A percentile compares a stretch with the other conserved stretches of the same genome.
Evolutionary conservation across 1,284 basidiomycete genomes (phyloP).

Genomic region (Calocybe gambosa): DNA sequence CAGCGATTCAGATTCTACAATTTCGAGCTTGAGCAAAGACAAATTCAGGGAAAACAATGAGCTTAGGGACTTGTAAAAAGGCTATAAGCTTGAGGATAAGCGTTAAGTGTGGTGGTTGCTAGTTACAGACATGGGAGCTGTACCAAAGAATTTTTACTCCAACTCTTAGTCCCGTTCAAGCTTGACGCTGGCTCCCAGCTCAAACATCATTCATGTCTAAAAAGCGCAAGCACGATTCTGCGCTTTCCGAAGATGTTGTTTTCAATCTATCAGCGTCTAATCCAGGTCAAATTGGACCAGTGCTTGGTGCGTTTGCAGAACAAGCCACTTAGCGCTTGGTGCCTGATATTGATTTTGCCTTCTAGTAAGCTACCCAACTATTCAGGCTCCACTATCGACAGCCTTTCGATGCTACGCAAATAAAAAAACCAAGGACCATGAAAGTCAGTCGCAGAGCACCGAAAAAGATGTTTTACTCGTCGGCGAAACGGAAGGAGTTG

Average conservation of each 20-base stretch:
- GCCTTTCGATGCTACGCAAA: conserved; percentile 61
- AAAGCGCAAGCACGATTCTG: conserved; percentile 56
- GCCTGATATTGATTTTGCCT: background rate
- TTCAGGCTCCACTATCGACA: conserved; percentile 55
- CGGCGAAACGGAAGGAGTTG: conserved; percentile 39
- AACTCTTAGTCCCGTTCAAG: conserved; percentile 4
- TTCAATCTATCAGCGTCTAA: conserved; percentile 39
- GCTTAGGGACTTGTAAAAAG: conserved; percentile 9
- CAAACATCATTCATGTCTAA: conserved; percentile 31
- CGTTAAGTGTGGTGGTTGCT: conserved; percentile 11
- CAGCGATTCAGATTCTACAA: conserved; percentile 6
- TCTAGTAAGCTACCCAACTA: conserved; percentile 71
- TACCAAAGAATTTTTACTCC: conserved; percentile 9
- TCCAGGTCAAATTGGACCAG: conserved; percentile 54
- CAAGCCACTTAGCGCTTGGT: background rate
- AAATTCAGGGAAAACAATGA: conserved; percentile 9
- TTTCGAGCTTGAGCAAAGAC: conserved; percentile 7
- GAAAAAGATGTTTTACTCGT: conserved; percentile 37
- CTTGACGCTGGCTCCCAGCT: conserved; percentile 4
- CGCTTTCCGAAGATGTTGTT: conserved; percentile 30
- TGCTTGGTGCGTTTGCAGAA: conserved; percentile 56
- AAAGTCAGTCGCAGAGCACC: conserved; percentile 13
- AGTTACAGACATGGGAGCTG: conserved; percentile 6
- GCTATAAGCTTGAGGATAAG: conserved; percentile 2
- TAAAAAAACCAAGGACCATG: conserved; percentile 32